Evolutionary conservation across 1,284 basidiomycete genomes (phyloP), one percentile per base, ranked within the genome.

Genomic region (Jaminaea rosea): DNA sequence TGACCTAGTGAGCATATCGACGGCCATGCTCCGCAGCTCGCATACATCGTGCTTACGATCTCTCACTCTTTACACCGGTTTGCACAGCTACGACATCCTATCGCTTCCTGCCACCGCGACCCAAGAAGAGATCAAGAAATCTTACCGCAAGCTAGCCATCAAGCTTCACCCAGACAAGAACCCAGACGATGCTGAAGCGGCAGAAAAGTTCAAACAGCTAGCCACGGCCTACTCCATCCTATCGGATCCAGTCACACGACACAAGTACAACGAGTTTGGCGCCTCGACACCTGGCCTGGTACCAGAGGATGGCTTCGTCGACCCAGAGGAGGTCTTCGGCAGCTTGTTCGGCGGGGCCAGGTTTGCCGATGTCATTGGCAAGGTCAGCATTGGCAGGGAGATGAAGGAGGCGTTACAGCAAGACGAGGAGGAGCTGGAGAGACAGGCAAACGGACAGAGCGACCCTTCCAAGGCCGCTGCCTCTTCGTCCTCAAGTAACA

Each of bases 391-490:
- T 63, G 92, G 90, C 28, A 83, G 83, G 64, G 93, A 98, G 68
- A 97, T 99, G 94, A 99, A 99, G 78, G 83, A 89, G 5, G 92
- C 91, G 4, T 78, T 99, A 69, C 92, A 98, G 71, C 87, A 93
- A 68, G 91, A 88, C 15, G 87, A 87, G 46, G 84, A 86, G 50
- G 83, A 81, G 9, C 57, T 73, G 10, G 65, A 72, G 45, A 52
- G 57, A 1, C 59, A 71, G 15, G 44, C 50, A 9, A 56, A 59
- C 26, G 47, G 48, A 31, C 36, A 29, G 36, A 44, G n/a, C 53
- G 49, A 36, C 26, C 54, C 48, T 56, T 59, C 47, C 60, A 67
- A 37, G 64, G 45, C 31, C 23, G 6, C 52, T 8, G 44, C 11
- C 17, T 5, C 2, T 42, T 5, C 39, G 13, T 21, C 39, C 11